Evolutionary conservation across 495 filamentous ascomycete genomes (phyloP), one percentile per base, ranked within the genome.

Genomic region (Penicillium cosmopolitanum): DNA sequence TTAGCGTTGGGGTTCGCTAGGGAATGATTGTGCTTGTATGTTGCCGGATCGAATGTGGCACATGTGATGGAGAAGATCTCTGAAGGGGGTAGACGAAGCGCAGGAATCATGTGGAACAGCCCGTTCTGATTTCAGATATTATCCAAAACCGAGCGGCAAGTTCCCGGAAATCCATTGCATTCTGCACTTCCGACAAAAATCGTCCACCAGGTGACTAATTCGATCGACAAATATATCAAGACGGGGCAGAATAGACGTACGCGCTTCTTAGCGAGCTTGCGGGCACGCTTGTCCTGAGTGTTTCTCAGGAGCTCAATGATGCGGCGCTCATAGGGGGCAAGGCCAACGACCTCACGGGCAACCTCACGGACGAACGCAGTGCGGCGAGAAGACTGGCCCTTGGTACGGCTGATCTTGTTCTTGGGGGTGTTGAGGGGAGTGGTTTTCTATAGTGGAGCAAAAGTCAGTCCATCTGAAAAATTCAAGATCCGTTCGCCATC

Each of bases 261-360:
- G 80, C 95, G 85, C 89, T 96, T 97, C 94, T 98, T 98, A 66
- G 95, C 95, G 73, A 97, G 89, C 87, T 98, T 98, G 65, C 95
- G 85, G 62, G 95, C 95, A 81, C 95, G 91, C 90, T 98, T 98
- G 80, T 98, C 95, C 83, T 96, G 96, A 84, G 88, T 87, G 86
- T 98, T 98, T 68, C 95, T 91, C 77, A 98, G 87, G 66, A 98
- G 84, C 87, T 98, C 95, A 77, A 98, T 96, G 73, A 98, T 90
- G 70, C 95, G 93, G 76, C 93, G 92, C 85, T 98, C 95, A 74
- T 97, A 97, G 69, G 93, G 93, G 66, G 93, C 93, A 71, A 96
- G 90, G 77, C 92, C 89, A 65, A 77, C 68, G 62, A 97, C 95
- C 82, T 98, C 95, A 84, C 92, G 94, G 72, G 96, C 91, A 75